These are phyloP conservation scores for Babesia sp. DNA, from an alignment of 169 alveolate species.

Conservation along the genomic window DNA sequence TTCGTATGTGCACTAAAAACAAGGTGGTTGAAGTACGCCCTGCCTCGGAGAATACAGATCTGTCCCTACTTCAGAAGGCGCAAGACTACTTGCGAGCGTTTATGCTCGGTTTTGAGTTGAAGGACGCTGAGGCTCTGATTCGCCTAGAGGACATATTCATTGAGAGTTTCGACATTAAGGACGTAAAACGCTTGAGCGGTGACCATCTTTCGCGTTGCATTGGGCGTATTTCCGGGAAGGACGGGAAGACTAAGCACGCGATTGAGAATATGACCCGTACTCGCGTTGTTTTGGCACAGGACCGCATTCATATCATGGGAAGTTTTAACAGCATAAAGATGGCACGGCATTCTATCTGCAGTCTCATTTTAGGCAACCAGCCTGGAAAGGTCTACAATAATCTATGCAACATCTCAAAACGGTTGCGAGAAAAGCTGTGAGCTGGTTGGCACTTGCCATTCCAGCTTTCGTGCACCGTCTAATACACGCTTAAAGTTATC, in stretches of 20 bases:
- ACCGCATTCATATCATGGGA: slow-evolving; percentile 81
- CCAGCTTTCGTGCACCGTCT: not conserved
- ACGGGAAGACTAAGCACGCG: slow-evolving; percentile 98
- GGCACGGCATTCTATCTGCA: slow-evolving; percentile 97
- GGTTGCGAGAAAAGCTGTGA: slow-evolving; percentile 87
- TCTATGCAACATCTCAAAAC: slow-evolving; percentile 89
- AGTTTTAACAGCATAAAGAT: slow-evolving; percentile 92
- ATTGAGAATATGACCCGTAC: slow-evolving; percentile 99
- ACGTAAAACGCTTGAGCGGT: slow-evolving; percentile 96
- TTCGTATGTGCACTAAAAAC: slow-evolving; percentile 69
- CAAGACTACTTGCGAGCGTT: slow-evolving; percentile 96
- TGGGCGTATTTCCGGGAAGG: slow-evolving; percentile 98
- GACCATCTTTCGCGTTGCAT: slow-evolving; percentile 98
- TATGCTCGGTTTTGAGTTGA: slow-evolving; percentile 97
- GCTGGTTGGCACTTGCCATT: not conserved
- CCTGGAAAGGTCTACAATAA: slow-evolving; percentile 96
- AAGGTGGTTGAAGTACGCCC: slow-evolving; percentile 68
- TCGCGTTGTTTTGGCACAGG: slow-evolving; percentile 90
- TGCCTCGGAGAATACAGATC: slow-evolving; percentile 64
- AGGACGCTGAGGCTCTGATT: slow-evolving; percentile 98
- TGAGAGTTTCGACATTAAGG: slow-evolving; percentile 96
- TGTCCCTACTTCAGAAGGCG: slow-evolving; percentile 88
- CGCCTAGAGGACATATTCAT: slow-evolving; percentile 96
- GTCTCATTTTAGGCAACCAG: slow-evolving; percentile 95
- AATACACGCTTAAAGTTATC: too few species aligned